Percentiles rank a stretch among this genome's conserved stretches.
Evolutionary conservation across 129 eudicot genomes (phyloP).

Genomic region (Ambrosia trifida): DNA sequence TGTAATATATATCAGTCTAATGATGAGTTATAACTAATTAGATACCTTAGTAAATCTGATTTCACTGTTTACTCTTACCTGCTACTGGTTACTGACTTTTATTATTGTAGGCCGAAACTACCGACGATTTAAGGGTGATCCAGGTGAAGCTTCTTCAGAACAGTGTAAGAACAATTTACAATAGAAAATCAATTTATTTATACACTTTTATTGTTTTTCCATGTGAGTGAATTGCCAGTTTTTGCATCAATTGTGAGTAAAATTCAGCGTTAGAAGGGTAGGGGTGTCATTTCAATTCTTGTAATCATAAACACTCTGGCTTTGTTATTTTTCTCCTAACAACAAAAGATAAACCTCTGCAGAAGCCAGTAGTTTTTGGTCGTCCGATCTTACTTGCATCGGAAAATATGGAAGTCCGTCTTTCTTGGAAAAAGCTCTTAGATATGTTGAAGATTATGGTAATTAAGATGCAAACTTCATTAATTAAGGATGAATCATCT

Average conservation of each 20-base stretch:
- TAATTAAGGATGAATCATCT: background rate
- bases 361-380: slow-evolving; percentile 68
- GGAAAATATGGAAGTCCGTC: slow-evolving; percentile 97
- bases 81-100: slow-evolving; percentile 21
- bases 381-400: slow-evolving; percentile 90
- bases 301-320: background rate
- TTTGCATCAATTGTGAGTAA: too few relatives aligned
- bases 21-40: background rate
- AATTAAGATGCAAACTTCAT: slow-evolving; percentile 27
- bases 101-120: slow-evolving; percentile 78
- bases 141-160: slow-evolving; percentile 54
- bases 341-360: slow-evolving; percentile 59
- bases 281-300: slow-evolving; percentile 5
- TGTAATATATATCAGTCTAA: slow-evolving; percentile 3
- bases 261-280: too few relatives aligned
- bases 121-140: slow-evolving; percentile 74
- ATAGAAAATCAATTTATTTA: slow-evolving; percentile 13
- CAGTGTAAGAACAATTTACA: slow-evolving; percentile 48
- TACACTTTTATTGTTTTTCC: slow-evolving; percentile 3
- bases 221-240: slow-evolving; percentile 2
- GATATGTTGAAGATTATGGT: slow-evolving; percentile 85
- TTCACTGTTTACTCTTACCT: slow-evolving; percentile 5
- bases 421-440: slow-evolving; percentile 92
- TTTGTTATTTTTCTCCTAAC: slow-evolving; percentile 28
- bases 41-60: background rate